Percentiles rank a stretch among this genome's conserved stretches.
phyloP scores from a whole-genome alignment of 2,329 filamentous ascomycete genomes.

The Monilinia polystroma region DNA sequence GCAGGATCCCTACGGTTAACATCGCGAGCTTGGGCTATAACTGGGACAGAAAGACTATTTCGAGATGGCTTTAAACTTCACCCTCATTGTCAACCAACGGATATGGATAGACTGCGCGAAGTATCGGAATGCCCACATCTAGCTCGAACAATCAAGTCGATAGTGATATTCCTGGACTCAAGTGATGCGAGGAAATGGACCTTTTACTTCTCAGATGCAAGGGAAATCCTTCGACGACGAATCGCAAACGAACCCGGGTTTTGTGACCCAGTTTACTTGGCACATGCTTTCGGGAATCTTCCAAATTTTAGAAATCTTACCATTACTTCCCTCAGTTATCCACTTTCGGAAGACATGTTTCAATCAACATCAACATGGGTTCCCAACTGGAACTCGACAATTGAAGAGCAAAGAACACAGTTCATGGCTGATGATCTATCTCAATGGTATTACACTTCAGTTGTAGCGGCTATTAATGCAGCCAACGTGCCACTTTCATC shows the following conservation, averaged over 20 bases:
- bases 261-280: constrained; percentile 14
- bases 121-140: constrained; percentile 12
- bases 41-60: constrained; percentile 15
- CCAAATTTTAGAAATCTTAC: constrained; percentile 10
- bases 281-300: constrained; percentile 4
- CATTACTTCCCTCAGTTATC: constrained; percentile 16
- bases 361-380: constrained; percentile 16
- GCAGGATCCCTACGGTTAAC: constrained; percentile 9
- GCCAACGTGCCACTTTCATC: constrained; percentile 7
- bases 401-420: constrained; percentile 16
- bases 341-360: constrained; percentile 12
- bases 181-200: constrained; percentile 20
- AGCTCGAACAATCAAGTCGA: constrained; percentile 17
- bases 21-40: constrained; percentile 17
- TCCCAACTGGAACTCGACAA: constrained; percentile 18
- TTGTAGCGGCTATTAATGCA: constrained; percentile 17
- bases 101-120: constrained; percentile 14
- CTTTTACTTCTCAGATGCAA: constrained; percentile 22
- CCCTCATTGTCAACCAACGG: constrained; percentile 18
- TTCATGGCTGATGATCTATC: constrained; percentile 22
- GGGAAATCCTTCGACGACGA: constrained; percentile 18
- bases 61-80: constrained; percentile 23
- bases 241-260: constrained; percentile 12
- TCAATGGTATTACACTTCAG: constrained; percentile 24
- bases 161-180: constrained; percentile 21